Conservation (phyloP, 2,329 filamentous ascomycete species). For the Penicillium occitanis region DNA sequence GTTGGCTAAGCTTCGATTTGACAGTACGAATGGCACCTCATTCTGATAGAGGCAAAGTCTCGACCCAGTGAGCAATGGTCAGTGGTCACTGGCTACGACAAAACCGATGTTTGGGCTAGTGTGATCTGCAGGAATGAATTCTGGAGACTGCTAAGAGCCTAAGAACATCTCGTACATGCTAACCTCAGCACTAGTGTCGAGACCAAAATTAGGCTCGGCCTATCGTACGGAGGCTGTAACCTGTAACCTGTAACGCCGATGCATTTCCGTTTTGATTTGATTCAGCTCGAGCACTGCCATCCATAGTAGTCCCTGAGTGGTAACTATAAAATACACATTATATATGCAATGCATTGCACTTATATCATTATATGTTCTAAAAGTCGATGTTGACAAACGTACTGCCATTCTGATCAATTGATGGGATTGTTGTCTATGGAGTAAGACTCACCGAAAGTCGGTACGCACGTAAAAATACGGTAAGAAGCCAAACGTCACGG, state of each 20-base stretch:
- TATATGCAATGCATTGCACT: background rate
- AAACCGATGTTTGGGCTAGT: background rate
- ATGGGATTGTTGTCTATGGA: background rate
- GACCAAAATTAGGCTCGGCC: slow-evolving; percentile 14
- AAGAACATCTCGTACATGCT: background rate
- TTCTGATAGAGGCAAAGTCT: background rate
- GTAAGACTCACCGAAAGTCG: slow-evolving; percentile 2
- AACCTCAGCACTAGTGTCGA: background rate
- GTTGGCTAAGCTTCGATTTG: background rate
- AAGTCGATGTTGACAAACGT: background rate
- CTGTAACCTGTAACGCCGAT: slow-evolving; percentile 4
- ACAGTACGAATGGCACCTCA: background rate
- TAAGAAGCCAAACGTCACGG: background rate
- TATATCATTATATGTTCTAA: background rate
- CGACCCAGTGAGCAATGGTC: background rate
- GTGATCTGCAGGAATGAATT: background rate
- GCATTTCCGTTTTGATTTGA: background rate
- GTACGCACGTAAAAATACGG: background rate
- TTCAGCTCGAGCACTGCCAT: background rate
- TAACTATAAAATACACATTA: background rate
- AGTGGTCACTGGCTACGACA: background rate
- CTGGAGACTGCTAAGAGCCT: slow-evolving; percentile 1
- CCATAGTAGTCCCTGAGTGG: background rate
- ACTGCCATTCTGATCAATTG: background rate
- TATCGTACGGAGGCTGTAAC: slow-evolving; percentile 4